Evolutionary conservation across 2,329 filamentous ascomycete genomes (phyloP), one percentile per base, ranked within the genome.

Genomic region (Ilyonectria destructans): DNA sequence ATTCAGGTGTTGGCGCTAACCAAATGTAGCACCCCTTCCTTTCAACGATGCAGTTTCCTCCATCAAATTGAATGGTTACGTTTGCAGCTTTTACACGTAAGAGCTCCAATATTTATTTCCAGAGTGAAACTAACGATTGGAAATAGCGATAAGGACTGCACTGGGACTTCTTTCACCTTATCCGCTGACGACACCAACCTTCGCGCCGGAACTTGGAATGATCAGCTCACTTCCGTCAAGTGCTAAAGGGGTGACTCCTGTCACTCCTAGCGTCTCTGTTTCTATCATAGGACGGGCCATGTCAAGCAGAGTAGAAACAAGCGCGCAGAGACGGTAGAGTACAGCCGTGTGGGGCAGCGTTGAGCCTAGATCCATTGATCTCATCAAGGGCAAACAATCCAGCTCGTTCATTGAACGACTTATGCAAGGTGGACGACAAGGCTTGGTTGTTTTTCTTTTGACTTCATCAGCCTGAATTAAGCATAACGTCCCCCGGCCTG

Each of bases 11-110:
- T 48, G 6, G 19, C 19, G 19, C 45, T 48, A 23, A 48, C 45
- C 45, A 48, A 48, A 48, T 48, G 19, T 23, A 48, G 45, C 45
- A 4, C 1, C 4, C 19, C 45, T 48, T 48, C 45, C 45, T 48
- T 48, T 48, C 45, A 48, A 48, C 45, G 45, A 48, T 48, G 45
- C 45, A 48, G 19, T 48, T 48, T 48, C 45, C 8, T 48, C 45
- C 45, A 13, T 48, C 45, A 48, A 13, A 48, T 13, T 48, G 45
- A 48, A 48, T 6, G 6, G 6, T 13, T 48, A 48, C 45, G 45
- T 48, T 10, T 48, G 45, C 45, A 48, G 45, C 45, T 48, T 48
- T 23, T 48, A 48, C 45, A 48, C 45, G 45, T 48, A 48, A 48
- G 45, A 48, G 17, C 45, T n/a, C 8, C 45, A 48, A 23, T 48